Conservation (phyloP, 2,329 filamentous ascomycete species). For the Colletotrichum euphorbiae region DNA sequence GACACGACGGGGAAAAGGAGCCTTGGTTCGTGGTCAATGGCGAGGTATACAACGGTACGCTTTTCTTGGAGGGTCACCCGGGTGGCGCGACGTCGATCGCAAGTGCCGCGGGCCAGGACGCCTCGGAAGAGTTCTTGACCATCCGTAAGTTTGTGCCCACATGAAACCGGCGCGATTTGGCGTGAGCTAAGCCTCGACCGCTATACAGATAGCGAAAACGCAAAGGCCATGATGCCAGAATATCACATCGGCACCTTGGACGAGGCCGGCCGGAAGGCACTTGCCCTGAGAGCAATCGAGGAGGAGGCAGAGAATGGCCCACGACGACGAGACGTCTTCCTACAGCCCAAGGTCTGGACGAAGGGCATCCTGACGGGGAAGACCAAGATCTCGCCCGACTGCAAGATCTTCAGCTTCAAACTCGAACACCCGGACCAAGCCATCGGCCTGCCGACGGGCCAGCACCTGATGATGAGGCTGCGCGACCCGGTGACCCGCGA, state of each 20-base stretch:
- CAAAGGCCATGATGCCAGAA: slow-evolving; percentile 86
- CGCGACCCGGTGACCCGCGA: slow-evolving; percentile 77
- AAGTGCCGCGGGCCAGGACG: slow-evolving; percentile 83
- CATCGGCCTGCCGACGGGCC: slow-evolving; percentile 83
- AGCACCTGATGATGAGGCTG: slow-evolving; percentile 88
- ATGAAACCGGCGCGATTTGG: neutral
- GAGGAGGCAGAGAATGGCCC: slow-evolving; percentile 50
- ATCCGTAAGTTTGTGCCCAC: slow-evolving; percentile 74
- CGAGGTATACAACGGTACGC: slow-evolving; percentile 88
- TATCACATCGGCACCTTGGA: slow-evolving; percentile 88
- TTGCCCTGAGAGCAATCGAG: slow-evolving; percentile 60
- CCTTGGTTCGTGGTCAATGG: slow-evolving; percentile 93
- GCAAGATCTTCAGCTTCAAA: slow-evolving; percentile 82
- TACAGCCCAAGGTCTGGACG: slow-evolving; percentile 79
- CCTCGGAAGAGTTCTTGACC: slow-evolving; percentile 88
- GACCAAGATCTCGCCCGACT: slow-evolving; percentile 78
- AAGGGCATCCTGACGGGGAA: slow-evolving; percentile 78
- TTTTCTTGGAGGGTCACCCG: slow-evolving; percentile 84
- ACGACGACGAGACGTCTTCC: slow-evolving; percentile 71
- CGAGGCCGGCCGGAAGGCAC: slow-evolving; percentile 61
- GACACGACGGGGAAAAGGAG: slow-evolving; percentile 71
- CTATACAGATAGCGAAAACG: slow-evolving; percentile 84
- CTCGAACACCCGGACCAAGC: slow-evolving; percentile 77
- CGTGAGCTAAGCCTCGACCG: slow-evolving; percentile 43
- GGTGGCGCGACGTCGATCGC: slow-evolving; percentile 88